Base-by-base conservation (phyloP, 352 stramenopile genomes). In the Pythium angustatum region DNA sequence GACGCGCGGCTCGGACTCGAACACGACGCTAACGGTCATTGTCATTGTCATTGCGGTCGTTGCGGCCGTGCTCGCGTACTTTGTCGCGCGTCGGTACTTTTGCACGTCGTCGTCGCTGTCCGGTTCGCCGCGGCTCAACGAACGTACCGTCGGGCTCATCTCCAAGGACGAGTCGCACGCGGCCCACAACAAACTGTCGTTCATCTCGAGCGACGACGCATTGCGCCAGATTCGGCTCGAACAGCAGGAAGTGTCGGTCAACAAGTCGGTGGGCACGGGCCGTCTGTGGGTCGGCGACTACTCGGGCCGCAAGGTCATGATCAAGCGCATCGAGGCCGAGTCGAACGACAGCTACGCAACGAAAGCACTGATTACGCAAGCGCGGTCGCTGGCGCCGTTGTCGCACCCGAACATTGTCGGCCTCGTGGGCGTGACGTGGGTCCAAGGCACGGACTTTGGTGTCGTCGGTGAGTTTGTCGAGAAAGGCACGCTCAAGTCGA, bases 381-480 rank as follows among this genome's bases (percentile, higher is more conserved):
- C 78, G 4, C 70, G 73, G 34, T 70, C 68, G 30, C 64, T 92
- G 7, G 73, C 78, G 31, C 71, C 70, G 9, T 68, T 92, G 28
- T 73, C 68, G 22, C 85, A 94, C 31, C 73, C 77, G 11, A 91
- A 89, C 47, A 78, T 94, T 49, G 82, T 88, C 22, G 79, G 57
- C 24, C 58, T 92, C 17, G 61, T 88, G 21, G 85, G 85, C 11
- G 79, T 92, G 9, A 86, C 81, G 14, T 91, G 78, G 80, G 52
- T 94, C 27, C 76, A 78, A 26, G 83, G 83, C 15, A 90, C 81
- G n/a, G 85, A 94, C 65, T 92, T 91, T 38, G 75, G 78, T 7
- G 72, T 90, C 19, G 75, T 94, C 28, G 78, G 79, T 4, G 83
- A 94, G 67, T 94, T 85, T 58, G 79, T 90, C 76, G 77, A 85